phyloP scores from a whole-genome alignment of 495 filamentous ascomycete genomes.

The Xylaria venustula region DNA sequence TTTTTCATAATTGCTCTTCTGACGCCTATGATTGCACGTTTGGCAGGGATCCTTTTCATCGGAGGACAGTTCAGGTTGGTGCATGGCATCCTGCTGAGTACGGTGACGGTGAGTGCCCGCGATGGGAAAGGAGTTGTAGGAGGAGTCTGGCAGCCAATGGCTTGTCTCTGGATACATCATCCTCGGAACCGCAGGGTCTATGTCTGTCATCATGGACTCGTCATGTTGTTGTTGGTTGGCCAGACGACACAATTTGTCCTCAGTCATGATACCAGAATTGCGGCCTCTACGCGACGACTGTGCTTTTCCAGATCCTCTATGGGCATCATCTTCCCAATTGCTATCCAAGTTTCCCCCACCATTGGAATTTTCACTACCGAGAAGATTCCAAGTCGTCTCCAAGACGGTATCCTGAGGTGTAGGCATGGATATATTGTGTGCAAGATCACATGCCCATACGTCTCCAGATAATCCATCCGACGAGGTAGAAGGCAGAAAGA shows the following conservation, averaged over 20 bases:
- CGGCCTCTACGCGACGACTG: not conserved
- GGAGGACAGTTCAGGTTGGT: not conserved
- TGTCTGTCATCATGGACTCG: not conserved
- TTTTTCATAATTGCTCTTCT: not conserved
- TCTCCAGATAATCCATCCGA: not conserved
- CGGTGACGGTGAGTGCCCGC: not conserved
- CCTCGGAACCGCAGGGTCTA: not conserved
- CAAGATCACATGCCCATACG: not conserved
- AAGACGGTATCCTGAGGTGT: not conserved
- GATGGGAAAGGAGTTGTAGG: not conserved
- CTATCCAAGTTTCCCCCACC: not conserved
- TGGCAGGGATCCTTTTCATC: not conserved
- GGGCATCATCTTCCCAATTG: not conserved
- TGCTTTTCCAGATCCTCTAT: not conserved
- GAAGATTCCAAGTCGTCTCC: not conserved
- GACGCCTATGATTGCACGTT: not conserved
- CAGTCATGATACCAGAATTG: not conserved
- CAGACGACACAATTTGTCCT: not conserved
- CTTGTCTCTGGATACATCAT: not conserved
- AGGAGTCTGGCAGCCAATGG: not conserved
- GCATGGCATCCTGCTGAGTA: not conserved
- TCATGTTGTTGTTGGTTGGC: not conserved
- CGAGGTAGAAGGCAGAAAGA: not conserved
- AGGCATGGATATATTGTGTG: not conserved
- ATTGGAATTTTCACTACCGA: not conserved